These are phyloP conservation scores for Tephrocybe sp. DNA, from an alignment of 768 basidiomycete genomes.

Conservation along the genomic window DNA sequence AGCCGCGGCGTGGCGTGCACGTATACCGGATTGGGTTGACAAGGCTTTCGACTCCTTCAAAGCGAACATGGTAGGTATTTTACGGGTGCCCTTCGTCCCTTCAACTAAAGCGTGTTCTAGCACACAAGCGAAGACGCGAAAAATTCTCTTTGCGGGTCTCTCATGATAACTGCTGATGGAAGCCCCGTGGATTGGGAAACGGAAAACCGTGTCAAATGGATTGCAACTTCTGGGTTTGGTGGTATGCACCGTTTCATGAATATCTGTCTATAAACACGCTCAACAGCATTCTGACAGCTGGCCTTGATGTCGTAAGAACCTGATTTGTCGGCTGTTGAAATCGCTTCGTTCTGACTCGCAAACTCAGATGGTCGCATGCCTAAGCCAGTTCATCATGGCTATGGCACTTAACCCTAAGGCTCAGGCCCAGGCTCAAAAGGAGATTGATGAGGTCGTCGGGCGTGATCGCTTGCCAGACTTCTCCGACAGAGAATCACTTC, in stretches of 20 bases:
- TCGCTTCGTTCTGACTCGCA: neutral
- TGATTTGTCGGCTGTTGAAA: neutral
- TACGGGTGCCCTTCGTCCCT: neutral
- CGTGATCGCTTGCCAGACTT: slow-evolving; percentile 17
- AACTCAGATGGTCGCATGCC: slow-evolving; percentile 13
- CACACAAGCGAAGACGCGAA: slow-evolving; percentile 18
- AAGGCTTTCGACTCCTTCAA: slow-evolving; percentile 16
- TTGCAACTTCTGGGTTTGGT: slow-evolving; percentile 18
- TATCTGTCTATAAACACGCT: neutral
- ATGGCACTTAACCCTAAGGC: slow-evolving; percentile 17
- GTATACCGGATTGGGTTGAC: slow-evolving; percentile 18
- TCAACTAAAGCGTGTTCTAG: neutral
- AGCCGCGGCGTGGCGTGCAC: slow-evolving; percentile 15
- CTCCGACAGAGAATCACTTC: slow-evolving; percentile 14
- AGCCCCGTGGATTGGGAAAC: slow-evolving; percentile 15
- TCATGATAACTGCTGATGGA: slow-evolving; percentile 17
- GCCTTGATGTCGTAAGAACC: slow-evolving; percentile 16
- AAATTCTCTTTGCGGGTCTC: slow-evolving; percentile 18
- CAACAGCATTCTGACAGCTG: slow-evolving; percentile 5
- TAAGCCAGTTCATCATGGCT: slow-evolving; percentile 18
- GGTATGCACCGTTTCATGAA: slow-evolving; percentile 1
- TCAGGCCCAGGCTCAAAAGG: slow-evolving; percentile 18
- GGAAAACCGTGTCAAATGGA: slow-evolving; percentile 20
- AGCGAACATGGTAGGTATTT: slow-evolving; percentile 13
- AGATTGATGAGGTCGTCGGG: slow-evolving; percentile 18